Base-by-base conservation (phyloP, 768 basidiomycete species). In the Strobilomyces echinocephalus region DNA sequence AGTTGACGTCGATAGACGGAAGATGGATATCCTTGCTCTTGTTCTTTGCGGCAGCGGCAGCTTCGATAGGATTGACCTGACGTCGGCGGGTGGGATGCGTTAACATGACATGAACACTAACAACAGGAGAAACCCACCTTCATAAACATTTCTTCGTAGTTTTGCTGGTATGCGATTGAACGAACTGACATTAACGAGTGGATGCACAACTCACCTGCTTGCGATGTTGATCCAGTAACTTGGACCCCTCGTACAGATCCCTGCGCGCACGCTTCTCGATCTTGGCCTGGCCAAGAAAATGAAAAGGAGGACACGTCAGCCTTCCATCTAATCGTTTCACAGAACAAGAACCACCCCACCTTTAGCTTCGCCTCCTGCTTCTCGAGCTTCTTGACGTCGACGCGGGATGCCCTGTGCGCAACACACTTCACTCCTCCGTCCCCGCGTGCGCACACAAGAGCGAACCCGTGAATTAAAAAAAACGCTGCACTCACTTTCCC, bases 101-200 rank as follows among this genome's bases (percentile, higher is more conserved):
- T 43, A 15, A 12, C 35, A 26, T 12, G 11, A 35, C 9, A 21
- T 31, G 18, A 46, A 33, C 51, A 31, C 40, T 40, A 28, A 20
- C 9, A 10, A 53, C 21, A 11, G 10, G 21, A n/a, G n/a, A 18
- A 4, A 9, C 57, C 48, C 49, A 85, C 93, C 79, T 97, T 92
- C 90, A 99, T 91, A 74, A 94, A 99, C 84, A 99, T 87, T 67
- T 99, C 97, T 67, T 98, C 95, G 72, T 97, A 98, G 18, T 87
- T 83, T 88, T 97, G 93, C 86, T 98, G 62, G 18, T 4, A 40
- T 5, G n/a, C 16, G 43, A 18, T 6, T 7, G 11, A 12, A 41
- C 47, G 31, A 50, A 35, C 33, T n/a, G 20, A 26, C 12, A 5
- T 18, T 14, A 35, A 20, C 1, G 39, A 10, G 1, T 6, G 28